Evolutionary conservation across 306 rosid genomes (phyloP).

Genomic region (Cyclanthera cordifolia): DNA sequence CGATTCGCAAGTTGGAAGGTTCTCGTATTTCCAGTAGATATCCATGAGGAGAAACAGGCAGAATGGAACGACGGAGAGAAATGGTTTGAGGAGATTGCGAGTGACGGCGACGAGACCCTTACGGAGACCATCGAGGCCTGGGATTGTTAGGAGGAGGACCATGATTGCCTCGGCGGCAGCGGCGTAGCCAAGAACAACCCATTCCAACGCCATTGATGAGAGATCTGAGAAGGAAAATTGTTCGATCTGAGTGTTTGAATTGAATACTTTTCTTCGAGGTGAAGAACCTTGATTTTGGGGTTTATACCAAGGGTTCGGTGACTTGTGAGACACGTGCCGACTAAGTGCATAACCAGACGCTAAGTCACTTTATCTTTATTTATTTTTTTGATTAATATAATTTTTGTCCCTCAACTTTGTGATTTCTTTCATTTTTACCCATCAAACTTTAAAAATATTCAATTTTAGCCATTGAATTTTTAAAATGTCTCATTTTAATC

Average conservation of each 20-base stretch:
- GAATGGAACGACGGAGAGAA: conserved; percentile 82
- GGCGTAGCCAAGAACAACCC: conserved; percentile 93
- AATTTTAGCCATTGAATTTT: no score
- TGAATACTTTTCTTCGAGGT: neutral
- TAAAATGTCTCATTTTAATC: no score
- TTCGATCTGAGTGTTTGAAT: neutral
- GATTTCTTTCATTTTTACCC: no score
- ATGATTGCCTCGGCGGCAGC: conserved; percentile 91
- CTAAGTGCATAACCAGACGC: no score
- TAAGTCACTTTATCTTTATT: no score
- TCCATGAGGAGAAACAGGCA: conserved; percentile 86
- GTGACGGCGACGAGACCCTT: conserved; percentile 85
- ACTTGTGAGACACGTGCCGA: neutral
- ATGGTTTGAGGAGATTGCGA: conserved; percentile 80
- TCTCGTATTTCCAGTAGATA: conserved; percentile 96
- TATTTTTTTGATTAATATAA: no score
- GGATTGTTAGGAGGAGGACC: conserved; percentile 85
- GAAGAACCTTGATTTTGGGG: neutral
- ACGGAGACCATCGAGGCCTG: conserved; percentile 78
- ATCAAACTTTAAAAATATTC: no score
- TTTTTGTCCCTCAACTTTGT: no score
- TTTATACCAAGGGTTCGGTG: neutral
- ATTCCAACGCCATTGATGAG: conserved; percentile 69
- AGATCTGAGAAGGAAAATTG: neutral
- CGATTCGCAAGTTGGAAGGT: conserved; percentile 48